Base-by-base conservation (phyloP, 1,284 basidiomycete species). In the Xerocomus cyaneibrunnescens region DNA sequence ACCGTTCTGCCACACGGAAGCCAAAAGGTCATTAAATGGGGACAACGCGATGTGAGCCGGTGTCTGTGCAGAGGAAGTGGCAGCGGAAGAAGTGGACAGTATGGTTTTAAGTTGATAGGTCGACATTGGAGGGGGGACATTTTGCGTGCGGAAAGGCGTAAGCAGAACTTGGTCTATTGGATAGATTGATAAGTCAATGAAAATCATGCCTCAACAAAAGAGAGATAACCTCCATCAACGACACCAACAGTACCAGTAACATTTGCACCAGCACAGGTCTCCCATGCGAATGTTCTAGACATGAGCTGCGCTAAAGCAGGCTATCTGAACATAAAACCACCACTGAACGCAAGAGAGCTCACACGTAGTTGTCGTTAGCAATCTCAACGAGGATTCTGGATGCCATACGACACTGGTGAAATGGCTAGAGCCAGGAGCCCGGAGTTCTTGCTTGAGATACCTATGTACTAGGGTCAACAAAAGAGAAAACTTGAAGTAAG, bases 81-180 rank as follows among this genome's bases (percentile, higher is more conserved):
- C 52, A 0, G 49, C 44, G 6, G 60, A 51, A 23, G 41, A 19
- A 28, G 58, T 36, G 37, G 62, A 59, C 14, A 51, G 53, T 3
- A 62, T 60, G 23, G 83, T 64, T 19, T 72, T 35, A 45, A 97
- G 78, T 49, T 81, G 77, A 63, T 80, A 78, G 1, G 93, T 87
- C 0, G 87, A 89, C 94, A 98, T 97, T 0, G 96, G 97, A 17
- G 96, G 96, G 5, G 96, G 96, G 1, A 96, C 82, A 65, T 96
- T 98, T 72, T 97, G 92, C 4, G 84, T 83, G 31, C 94, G 81
- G 77, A 99, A 98, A 5, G 96, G 91, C 0, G 96, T 99, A 38
- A 98, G 73, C 4, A 95, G 80, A 42, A 93, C 73, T n/a, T 76
- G 76, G 3, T 81, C 88, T 94, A 52, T 51, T 10, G 9, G 39